These are phyloP conservation scores for Corynascus novoguineensis DNA, from an alignment of 495 filamentous ascomycete genomes.

Conservation along the genomic window DNA sequence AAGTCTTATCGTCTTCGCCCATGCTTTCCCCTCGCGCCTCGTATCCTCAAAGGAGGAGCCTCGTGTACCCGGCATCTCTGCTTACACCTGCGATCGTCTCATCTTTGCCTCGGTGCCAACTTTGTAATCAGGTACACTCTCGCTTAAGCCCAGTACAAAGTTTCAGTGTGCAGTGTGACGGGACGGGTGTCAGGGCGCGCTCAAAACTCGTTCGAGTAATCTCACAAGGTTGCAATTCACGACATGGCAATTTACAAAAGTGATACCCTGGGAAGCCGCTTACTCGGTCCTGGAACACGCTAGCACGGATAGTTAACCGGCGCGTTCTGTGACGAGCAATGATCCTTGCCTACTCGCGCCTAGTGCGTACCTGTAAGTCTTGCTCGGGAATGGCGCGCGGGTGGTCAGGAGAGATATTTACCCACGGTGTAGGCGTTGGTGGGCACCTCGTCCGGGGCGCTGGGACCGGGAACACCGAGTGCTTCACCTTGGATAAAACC, in stretches of 20 bases:
- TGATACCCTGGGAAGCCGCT: background rate
- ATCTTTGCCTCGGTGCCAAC: too few species aligned
- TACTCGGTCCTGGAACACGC: slow-evolving; percentile 3
- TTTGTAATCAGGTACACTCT: too few species aligned
- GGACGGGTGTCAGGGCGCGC: too few species aligned
- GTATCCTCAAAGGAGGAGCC: too few species aligned
- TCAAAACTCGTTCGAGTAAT: too few species aligned
- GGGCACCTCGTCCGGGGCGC: background rate
- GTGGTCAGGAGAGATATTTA: too few species aligned
- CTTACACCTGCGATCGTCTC: too few species aligned
- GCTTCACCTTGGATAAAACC: slow-evolving; percentile 6
- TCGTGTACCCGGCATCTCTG: too few species aligned
- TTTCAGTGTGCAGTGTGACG: too few species aligned
- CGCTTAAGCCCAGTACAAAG: too few species aligned
- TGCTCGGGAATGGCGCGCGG: too few species aligned
- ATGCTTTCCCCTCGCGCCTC: background rate
- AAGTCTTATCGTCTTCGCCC: background rate
- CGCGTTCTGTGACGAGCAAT: background rate
- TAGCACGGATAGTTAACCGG: too few species aligned
- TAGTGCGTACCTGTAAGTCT: background rate
- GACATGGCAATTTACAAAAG: background rate
- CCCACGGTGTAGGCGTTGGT: slow-evolving; percentile 7
- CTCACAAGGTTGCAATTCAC: background rate
- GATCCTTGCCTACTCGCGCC: background rate
- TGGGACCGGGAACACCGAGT: background rate